A percentile compares a stretch with the other conserved stretches of the same genome.
These are phyloP conservation scores for Pavlovales sp. DNA, from an alignment of 208 protist species.

Conservation along the genomic window DNA sequence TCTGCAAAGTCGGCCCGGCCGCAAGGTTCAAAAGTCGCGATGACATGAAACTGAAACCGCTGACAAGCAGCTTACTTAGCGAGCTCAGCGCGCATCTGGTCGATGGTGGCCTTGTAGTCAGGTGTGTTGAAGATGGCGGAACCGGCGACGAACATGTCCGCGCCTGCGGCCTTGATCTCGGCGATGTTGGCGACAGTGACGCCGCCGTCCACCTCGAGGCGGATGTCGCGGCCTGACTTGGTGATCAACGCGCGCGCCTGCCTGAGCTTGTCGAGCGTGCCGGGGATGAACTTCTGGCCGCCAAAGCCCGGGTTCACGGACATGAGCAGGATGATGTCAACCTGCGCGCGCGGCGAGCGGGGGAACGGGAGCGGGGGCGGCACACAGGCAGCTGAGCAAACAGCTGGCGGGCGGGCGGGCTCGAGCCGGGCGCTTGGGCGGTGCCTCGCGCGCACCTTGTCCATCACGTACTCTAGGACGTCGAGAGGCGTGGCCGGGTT, in stretches of 20 bases:
- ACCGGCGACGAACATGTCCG: slow-evolving; percentile 97
- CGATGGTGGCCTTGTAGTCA: slow-evolving; percentile 18
- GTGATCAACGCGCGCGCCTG: slow-evolving; percentile 69
- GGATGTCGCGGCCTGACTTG: slow-evolving; percentile 73
- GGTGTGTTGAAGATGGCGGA: slow-evolving; percentile 84
- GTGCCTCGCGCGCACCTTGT: slow-evolving; percentile 38
- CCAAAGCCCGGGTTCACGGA: slow-evolving; percentile 99
- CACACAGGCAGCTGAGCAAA: no score
- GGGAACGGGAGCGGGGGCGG: no score
- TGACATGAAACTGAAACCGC: no score
- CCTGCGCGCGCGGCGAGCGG: no score
- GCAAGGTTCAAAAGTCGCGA: no score
- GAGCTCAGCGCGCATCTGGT: background rate
- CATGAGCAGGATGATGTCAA: slow-evolving; percentile 97
- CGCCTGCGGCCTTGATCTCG: slow-evolving; percentile 82
- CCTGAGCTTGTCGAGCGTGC: slow-evolving; percentile 91
- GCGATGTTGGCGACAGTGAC: slow-evolving; percentile 85
- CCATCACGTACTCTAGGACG: slow-evolving; percentile 73
- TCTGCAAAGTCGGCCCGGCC: no score
- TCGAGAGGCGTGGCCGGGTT: slow-evolving; percentile 72
- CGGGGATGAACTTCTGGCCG: slow-evolving; percentile 94
- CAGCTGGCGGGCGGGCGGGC: no score
- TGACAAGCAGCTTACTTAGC: no score
- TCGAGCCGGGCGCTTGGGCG: no score
- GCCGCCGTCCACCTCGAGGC: slow-evolving; percentile 94